Percentiles rank a stretch among this genome's conserved stretches.
Conservation (phyloP, 2,329 filamentous ascomycete species). For the Sarocladium kiliense region DNA sequence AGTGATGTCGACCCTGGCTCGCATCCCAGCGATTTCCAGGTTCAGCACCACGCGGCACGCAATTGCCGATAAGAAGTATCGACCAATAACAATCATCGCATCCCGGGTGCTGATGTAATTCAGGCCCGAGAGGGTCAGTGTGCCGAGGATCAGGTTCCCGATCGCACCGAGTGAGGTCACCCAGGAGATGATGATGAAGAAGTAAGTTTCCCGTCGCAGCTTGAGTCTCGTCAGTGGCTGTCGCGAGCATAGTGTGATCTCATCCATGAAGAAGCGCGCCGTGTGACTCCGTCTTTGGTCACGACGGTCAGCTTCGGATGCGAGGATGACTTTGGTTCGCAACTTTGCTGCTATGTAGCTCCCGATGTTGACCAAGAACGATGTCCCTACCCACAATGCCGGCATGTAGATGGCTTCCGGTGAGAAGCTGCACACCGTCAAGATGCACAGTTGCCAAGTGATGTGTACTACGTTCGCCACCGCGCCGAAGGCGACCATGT, state of each 20-base stretch:
- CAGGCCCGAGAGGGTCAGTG: conserved; percentile 1
- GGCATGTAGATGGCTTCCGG: conserved; percentile 9
- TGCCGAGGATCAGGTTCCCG: conserved; percentile 7
- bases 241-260: background rate
- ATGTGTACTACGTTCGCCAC: background rate
- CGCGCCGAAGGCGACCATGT: background rate
- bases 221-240: background rate
- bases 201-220: background rate
- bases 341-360: conserved; percentile 1
- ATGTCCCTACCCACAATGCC: conserved; percentile 4
- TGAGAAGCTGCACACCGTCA: conserved; percentile 7
- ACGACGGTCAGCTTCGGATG: background rate
- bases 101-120: conserved; percentile 7
- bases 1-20: conserved; percentile 4
- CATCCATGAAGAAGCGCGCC: background rate
- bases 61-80: conserved; percentile 2
- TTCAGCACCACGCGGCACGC: conserved; percentile 5
- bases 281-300: background rate
- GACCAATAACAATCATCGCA: conserved; percentile 1
- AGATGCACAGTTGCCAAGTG: conserved; percentile 4
- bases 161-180: conserved; percentile 4
- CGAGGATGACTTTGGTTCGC: background rate
- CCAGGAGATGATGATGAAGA: conserved; percentile 5
- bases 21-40: conserved; percentile 1
- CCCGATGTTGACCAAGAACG: conserved; percentile 6